Evolutionary conservation across 495 filamentous ascomycete genomes (phyloP).

Genomic region (Talaromyces trachyspermus): DNA sequence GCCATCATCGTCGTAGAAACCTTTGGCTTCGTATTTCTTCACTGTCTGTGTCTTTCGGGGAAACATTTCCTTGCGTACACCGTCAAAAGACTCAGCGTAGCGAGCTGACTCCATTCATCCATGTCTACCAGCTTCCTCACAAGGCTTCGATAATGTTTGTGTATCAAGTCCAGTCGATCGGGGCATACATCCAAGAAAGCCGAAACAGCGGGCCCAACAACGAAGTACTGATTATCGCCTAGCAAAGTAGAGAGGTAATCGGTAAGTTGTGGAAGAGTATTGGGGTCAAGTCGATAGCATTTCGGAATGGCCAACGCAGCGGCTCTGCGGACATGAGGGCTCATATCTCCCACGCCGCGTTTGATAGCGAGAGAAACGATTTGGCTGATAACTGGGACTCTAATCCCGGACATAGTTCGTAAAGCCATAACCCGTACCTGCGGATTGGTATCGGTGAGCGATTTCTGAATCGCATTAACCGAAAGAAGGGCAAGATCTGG

Average conservation of each 20-base stretch:
- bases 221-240: constrained; percentile 88
- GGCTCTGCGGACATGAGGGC: constrained; percentile 82
- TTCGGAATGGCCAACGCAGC: constrained; percentile 95
- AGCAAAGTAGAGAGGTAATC: constrained; percentile 72
- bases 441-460: constrained; percentile 83
- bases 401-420: constrained; percentile 89
- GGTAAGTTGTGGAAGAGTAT: constrained; percentile 70
- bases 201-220: constrained; percentile 83
- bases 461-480: constrained; percentile 98
- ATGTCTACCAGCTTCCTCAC: constrained; percentile 92
- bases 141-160: constrained; percentile 77
- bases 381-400: constrained; percentile 96
- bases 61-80: constrained; percentile 85
- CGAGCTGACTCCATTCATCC: constrained; percentile 96
- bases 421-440: constrained; percentile 86
- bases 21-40: constrained; percentile 49
- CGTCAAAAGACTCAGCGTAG: constrained; percentile 71
- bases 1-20: constrained; percentile 71
- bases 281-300: constrained; percentile 89
- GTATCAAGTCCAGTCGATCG: constrained; percentile 75
- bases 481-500: constrained; percentile 91
- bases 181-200: constrained; percentile 88
- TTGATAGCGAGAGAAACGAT: constrained; percentile 97
- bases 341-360: constrained; percentile 87
- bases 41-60: constrained; percentile 51